Base-by-base conservation (phyloP, 192 early-diverging fungal species). In the Phlyctochytrium planicorne region DNA sequence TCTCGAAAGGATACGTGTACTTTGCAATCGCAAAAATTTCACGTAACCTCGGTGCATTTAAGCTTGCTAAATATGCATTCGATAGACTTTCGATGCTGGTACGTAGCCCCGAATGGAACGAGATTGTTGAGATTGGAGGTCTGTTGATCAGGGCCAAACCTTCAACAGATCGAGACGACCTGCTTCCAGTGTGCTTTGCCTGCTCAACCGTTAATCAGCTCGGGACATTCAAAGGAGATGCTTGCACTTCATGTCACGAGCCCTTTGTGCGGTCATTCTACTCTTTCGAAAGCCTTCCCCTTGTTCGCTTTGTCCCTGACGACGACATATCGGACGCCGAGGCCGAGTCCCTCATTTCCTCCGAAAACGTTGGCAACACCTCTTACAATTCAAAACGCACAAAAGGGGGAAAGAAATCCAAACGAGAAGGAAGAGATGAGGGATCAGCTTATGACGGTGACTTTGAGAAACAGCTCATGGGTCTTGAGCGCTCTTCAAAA, bases 21-120 rank as follows among this genome's bases (percentile, higher is more conserved):
- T 85, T 73, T 59, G 78, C 78, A n/a, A 59, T 87, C n/a, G 77
- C 81, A 1, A 84, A 83, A 65, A 63, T 87, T 14, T 50, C 78
- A 25, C 70, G 67, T 2, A 62, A 50, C 3, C 56, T 87, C 2
- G 78, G 72, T 0, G 80, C 78, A 2, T 77, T 69, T 69, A 81
- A 82, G 61, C 66, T 87, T 2, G 63, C 79, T 2, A 63, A 79
- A 31, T 77, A 76, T 52, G 74, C 75, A 23, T 76, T 69, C 60
- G 82, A 84, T 50, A 76, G 78, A 56, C 65, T 85, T 16, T 76
- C 72, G 36, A 65, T 67, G 30, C 67, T 80, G 52, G 52, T 57
- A 59, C 40, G 78, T 27, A 78, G 78, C 4, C 33, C 66, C 0
- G 67, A 56, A 63, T 87, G 86, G 86, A n/a, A n/a, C n/a, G 70